phyloP scores from a whole-genome alignment of 306 rosid species.

The Clitoria ternatea region DNA sequence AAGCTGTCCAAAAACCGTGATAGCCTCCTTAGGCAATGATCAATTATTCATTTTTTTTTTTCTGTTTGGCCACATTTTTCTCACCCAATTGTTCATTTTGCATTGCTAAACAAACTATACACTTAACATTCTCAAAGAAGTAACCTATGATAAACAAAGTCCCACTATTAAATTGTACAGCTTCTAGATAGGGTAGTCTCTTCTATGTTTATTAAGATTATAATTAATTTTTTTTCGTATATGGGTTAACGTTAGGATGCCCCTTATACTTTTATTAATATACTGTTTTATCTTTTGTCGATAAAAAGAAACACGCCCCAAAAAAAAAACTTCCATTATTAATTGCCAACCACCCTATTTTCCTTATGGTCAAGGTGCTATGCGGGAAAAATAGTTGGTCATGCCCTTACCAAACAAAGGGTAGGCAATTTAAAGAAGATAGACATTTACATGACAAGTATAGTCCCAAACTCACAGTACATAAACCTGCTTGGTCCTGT shows the following conservation, averaged over 20 bases:
- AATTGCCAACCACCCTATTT: constrained; percentile 21
- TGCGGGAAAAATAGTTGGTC: constrained; percentile 9
- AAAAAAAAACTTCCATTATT: constrained; percentile 13
- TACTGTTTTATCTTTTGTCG: too few species aligned
- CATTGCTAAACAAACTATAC: background rate
- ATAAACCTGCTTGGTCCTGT: constrained; percentile 19
- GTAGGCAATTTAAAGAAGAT: constrained; percentile 15
- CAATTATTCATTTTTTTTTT: constrained; percentile 16
- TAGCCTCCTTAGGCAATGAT: background rate
- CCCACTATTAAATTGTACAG: constrained; percentile 8
- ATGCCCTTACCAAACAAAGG: constrained; percentile 26
- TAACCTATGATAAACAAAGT: background rate
- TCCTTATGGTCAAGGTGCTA: constrained; percentile 19
- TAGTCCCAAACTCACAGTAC: background rate
- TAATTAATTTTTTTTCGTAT: too few species aligned
- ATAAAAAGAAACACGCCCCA: too few species aligned
- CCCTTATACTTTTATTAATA: too few species aligned
- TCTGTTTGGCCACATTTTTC: constrained; percentile 15
- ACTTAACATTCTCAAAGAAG: background rate
- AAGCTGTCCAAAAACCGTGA: constrained; percentile 20
- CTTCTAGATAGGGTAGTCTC: too few species aligned
- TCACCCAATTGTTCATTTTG: constrained; percentile 10
- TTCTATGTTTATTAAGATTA: too few species aligned
- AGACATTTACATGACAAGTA: constrained; percentile 17
- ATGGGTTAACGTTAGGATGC: too few species aligned